A percentile compares a stretch with the other conserved stretches of the same genome.
These are phyloP conservation scores for Hyaloscypha finlandica DNA, from an alignment of 495 filamentous ascomycete genomes.

Conservation along the genomic window DNA sequence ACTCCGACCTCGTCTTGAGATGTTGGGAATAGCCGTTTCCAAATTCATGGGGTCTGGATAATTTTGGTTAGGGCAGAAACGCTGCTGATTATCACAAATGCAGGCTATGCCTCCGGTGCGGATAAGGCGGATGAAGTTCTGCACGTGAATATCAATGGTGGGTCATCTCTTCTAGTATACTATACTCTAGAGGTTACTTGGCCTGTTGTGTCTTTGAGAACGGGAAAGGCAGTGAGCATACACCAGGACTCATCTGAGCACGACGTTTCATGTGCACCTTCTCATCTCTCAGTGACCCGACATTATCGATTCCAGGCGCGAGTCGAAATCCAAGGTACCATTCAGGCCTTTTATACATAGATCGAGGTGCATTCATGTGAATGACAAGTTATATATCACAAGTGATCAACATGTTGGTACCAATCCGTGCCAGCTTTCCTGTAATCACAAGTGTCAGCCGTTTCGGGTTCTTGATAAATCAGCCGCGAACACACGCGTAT, in stretches of 20 bases:
- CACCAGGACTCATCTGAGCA: conserved; percentile 38
- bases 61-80: conserved; percentile 40
- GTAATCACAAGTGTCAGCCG: neutral
- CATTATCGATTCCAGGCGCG: conserved; percentile 38
- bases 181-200: conserved; percentile 13
- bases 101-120: no score
- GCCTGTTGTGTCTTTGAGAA: neutral
- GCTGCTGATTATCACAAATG: neutral
- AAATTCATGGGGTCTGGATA: conserved; percentile 54
- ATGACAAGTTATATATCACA: conserved; percentile 39
- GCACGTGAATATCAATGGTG: conserved; percentile 36
- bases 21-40: conserved; percentile 52
- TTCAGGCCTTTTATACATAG: conserved; percentile 34
- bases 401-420: conserved; percentile 43
- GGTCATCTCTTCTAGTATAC: conserved; percentile 35
- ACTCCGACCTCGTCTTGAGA: conserved; percentile 52
- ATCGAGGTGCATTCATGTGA: conserved; percentile 39
- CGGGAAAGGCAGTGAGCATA: conserved; percentile 26
- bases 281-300: conserved; percentile 39
- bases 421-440: conserved; percentile 44
- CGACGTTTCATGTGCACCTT: conserved; percentile 37
- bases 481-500: neutral
- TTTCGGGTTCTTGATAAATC: neutral
- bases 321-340: conserved; percentile 37
- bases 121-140: conserved; percentile 34